A percentile compares a stretch with the other conserved stretches of the same genome.
Conservation (phyloP, 2,329 filamentous ascomycete species). For the Lecanicillium sp. region DNA sequence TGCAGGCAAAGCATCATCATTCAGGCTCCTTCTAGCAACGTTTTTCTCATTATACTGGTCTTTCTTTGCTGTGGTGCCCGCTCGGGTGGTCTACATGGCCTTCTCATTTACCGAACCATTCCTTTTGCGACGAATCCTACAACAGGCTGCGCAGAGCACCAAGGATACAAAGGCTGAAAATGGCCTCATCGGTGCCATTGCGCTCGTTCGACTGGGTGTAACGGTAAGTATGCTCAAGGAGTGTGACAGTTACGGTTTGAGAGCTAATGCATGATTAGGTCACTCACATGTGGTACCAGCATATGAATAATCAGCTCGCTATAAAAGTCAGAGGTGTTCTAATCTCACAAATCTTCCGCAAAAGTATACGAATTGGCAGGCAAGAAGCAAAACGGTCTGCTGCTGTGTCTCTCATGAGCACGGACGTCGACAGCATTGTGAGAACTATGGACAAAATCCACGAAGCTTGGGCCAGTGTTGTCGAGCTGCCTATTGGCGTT, state of each 20-base stretch:
- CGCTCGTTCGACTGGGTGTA: constrained; percentile 23
- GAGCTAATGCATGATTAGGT: too few relatives aligned
- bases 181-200: too few relatives aligned
- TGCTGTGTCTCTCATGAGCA: not conserved
- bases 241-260: too few relatives aligned
- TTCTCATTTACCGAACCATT: constrained; percentile 38
- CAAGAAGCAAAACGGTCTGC: constrained; percentile 4
- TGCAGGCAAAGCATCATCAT: too few relatives aligned
- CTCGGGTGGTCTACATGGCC: constrained; percentile 27
- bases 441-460: not conserved
- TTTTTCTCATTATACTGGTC: too few relatives aligned
- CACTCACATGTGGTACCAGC: constrained; percentile 19
- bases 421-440: not conserved
- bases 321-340: constrained; percentile 27
- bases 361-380: constrained; percentile 27
- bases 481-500: not conserved
- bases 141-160: too few relatives aligned
- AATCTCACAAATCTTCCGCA: constrained; percentile 39
- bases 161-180: too few relatives aligned
- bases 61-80: constrained; percentile 19
- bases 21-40: too few relatives aligned
- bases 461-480: not conserved
- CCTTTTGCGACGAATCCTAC: constrained; percentile 14
- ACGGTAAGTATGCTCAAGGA: constrained; percentile 20
- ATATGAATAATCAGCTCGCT: constrained; percentile 26